Percentiles rank a stretch among this genome's conserved stretches.
Conservation (phyloP, 73 alveolate genomes). For the Paramecium tetraurelia region DNA sequence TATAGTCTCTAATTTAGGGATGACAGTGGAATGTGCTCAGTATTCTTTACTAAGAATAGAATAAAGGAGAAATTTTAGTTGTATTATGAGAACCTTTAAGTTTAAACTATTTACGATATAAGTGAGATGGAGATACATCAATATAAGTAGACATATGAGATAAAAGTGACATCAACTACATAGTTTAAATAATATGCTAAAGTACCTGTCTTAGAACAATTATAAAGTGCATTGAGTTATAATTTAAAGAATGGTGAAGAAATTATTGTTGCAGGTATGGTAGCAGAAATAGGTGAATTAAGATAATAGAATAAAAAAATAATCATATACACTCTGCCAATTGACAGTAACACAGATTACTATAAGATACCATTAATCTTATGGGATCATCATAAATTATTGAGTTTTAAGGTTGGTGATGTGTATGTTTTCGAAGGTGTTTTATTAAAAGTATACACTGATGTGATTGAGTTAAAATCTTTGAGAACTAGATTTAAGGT, state of each 20-base stretch:
- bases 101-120: background rate
- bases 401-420: background rate
- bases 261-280: background rate
- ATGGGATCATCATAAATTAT: background rate
- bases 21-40: background rate
- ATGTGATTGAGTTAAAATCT: background rate
- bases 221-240: background rate
- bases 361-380: background rate
- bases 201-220: background rate
- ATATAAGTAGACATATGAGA: background rate
- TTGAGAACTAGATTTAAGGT: background rate
- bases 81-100: background rate
- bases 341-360: background rate
- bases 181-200: background rate
- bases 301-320: background rate
- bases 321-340: background rate
- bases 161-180: background rate
- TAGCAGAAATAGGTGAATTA: background rate
- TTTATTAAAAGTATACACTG: background rate
- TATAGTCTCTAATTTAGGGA: background rate
- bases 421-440: background rate
- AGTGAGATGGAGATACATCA: background rate
- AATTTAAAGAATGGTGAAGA: background rate
- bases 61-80: background rate
- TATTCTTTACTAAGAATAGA: background rate